Evolutionary conservation across 495 filamentous ascomycete genomes (phyloP), one percentile per base, ranked within the genome.

Genomic region (Hypoxylon fuscum): DNA sequence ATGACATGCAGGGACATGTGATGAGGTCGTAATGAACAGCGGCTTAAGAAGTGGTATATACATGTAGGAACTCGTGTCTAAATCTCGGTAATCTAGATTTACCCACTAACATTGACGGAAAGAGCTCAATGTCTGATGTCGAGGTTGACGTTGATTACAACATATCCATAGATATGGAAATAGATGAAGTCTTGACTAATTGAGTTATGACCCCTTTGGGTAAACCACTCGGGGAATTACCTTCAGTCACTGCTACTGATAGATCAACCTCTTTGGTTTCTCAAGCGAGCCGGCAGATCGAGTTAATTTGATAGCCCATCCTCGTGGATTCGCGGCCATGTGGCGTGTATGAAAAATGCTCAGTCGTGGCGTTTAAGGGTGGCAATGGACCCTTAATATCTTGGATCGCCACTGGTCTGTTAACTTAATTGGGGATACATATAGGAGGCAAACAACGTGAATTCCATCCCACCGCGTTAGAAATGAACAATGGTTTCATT

Each of bases 401-500:
- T 40, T 20, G 18, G 35, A 9, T 62, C 46, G 48, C 47, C 48
- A 46, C 52, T 25, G 42, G 35, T 12, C 14, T 14, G 22, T 58
- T 17, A 35, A 17, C 9, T 17, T 38, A 17, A 27, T 12, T 41
- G 43, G 31, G 47, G 12, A 40, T 32, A 38, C 32, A 32, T 40
- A 49, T 43, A 49, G 52, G 47, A 53, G 57, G 42, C 42, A 22
- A 46, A 34, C 22, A n/a, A 11, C 35, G 52, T 23, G 32, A 38
- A 49, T 29, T 44, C 37, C 54, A 62, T 62, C 63, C 63, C 57
- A 66, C 63, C 63, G 57, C 63, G 45, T 5, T 58, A 35, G 23
- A 35, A 41, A 29, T 34, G 56, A 52, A 34, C 47, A 40, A 55
- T 54, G 52, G 47, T 43, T 58, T 45, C 46, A 58, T 48, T 57